phyloP scores from a whole-genome alignment of 2,329 filamentous ascomycete species.

The Sporothrix euskadiensis region DNA sequence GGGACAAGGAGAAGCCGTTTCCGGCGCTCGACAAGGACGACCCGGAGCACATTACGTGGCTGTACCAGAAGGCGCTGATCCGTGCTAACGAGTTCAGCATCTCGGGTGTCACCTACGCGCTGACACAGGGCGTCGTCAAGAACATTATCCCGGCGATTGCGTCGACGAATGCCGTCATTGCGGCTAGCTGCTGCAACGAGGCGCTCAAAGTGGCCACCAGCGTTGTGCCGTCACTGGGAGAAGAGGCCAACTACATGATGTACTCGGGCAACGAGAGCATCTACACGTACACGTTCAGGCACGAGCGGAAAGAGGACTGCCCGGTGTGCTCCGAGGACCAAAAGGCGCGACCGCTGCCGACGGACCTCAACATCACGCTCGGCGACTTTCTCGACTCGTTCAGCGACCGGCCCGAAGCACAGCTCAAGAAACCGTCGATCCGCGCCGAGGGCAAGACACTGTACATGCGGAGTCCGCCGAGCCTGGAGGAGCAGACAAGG shows the following conservation, averaged over 20 bases:
- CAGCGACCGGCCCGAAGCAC: constrained; percentile 79
- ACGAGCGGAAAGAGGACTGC: constrained; percentile 91
- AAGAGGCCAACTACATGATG: constrained; percentile 95
- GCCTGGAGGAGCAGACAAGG: constrained; percentile 80
- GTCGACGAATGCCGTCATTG: constrained; percentile 95
- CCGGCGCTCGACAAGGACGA: constrained; percentile 91
- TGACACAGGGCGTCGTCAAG: constrained; percentile 97
- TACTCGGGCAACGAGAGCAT: constrained; percentile 94
- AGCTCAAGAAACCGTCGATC: constrained; percentile 91
- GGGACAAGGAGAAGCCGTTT: constrained; percentile 84
- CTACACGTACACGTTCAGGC: constrained; percentile 96
- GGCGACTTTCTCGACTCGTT: constrained; percentile 83
- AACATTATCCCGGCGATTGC: constrained; percentile 99
- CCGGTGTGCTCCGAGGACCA: constrained; percentile 78
- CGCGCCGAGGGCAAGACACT: constrained; percentile 76
- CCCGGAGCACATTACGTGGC: constrained; percentile 95
- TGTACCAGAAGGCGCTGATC: constrained; percentile 79
- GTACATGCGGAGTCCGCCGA: constrained; percentile 82
- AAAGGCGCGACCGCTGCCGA: constrained; percentile 70
- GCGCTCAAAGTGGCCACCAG: constrained; percentile 89
- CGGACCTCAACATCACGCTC: constrained; percentile 71
- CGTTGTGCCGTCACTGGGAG: constrained; percentile 75
- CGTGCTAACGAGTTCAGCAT: constrained; percentile 90
- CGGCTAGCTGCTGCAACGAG: constrained; percentile 94
- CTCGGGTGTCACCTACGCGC: constrained; percentile 85